These are phyloP conservation scores for Vigna nakashimae DNA, from an alignment of 306 rosid species.

Conservation along the genomic window DNA sequence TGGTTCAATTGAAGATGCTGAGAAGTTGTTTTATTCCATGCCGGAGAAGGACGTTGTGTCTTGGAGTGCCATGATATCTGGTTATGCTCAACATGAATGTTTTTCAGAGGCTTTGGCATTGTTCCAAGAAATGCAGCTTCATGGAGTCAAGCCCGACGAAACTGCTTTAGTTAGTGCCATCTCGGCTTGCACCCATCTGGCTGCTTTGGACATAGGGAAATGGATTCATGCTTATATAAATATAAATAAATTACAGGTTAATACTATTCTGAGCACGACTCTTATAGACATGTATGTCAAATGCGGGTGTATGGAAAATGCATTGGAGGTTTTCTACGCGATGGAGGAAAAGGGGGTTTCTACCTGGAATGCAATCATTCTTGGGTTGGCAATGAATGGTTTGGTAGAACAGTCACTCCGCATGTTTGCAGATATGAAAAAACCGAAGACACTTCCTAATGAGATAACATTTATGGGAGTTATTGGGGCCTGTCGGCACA, in stretches of 20 bases:
- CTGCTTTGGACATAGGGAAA: constrained; percentile 76
- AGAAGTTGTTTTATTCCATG: constrained; percentile 71
- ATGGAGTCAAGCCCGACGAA: constrained; percentile 68
- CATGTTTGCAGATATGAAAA: constrained; percentile 67
- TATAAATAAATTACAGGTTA: constrained; percentile 44
- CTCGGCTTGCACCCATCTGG: constrained; percentile 75
- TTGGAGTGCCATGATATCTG: constrained; percentile 88
- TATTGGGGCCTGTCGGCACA: constrained; percentile 89
- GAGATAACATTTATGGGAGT: constrained; percentile 88
- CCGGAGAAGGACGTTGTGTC: constrained; percentile 72
- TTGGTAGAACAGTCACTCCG: constrained; percentile 66
- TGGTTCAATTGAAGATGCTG: constrained; percentile 64
- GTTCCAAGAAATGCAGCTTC: constrained; percentile 74
- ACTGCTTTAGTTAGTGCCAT: constrained; percentile 74
- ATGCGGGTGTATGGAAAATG: constrained; percentile 77
- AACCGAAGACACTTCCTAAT: constrained; percentile 59
- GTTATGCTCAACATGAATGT: constrained; percentile 66
- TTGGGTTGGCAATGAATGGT: constrained; percentile 83
- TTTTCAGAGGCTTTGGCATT: constrained; percentile 71
- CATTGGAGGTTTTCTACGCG: constrained; percentile 63
- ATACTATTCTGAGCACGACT: constrained; percentile 46
- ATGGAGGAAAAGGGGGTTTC: constrained; percentile 73
- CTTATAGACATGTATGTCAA: constrained; percentile 65
- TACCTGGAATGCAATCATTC: constrained; percentile 87
- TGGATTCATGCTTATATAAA: constrained; percentile 81